Conservation (phyloP, 305 asterid species). For the Fraxinus baroniana region DNA sequence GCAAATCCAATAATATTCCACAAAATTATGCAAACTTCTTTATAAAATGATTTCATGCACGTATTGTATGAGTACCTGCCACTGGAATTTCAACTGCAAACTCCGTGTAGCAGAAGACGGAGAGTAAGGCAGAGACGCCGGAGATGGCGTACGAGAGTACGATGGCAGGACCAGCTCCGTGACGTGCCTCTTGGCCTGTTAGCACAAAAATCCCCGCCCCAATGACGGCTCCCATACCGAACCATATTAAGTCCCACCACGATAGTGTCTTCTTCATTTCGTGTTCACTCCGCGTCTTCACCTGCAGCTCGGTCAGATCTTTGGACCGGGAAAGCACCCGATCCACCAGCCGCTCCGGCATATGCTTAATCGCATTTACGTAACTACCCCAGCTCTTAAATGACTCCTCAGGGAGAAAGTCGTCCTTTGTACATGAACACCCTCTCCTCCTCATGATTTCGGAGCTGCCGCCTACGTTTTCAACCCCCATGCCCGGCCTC, state of each 20-base stretch:
- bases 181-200: slow-evolving; percentile 65
- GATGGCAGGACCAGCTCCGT: slow-evolving; percentile 70
- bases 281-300: slow-evolving; percentile 52
- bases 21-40: background rate
- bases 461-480: slow-evolving; percentile 19
- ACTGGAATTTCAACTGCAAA: slow-evolving; percentile 80
- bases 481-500: slow-evolving; percentile 37
- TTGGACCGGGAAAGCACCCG: slow-evolving; percentile 60
- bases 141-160: slow-evolving; percentile 64
- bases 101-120: slow-evolving; percentile 77
- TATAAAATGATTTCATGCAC: background rate
- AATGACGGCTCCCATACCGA: slow-evolving; percentile 84
- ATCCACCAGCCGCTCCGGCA: slow-evolving; percentile 53
- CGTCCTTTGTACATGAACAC: slow-evolving; percentile 56
- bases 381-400: slow-evolving; percentile 73
- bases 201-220: slow-evolving; percentile 85
- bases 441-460: slow-evolving; percentile 41
- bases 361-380: slow-evolving; percentile 46
- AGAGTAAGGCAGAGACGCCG: slow-evolving; percentile 72
- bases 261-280: slow-evolving; percentile 69
- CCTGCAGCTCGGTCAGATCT: slow-evolving; percentile 52
- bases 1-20: background rate
- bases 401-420: slow-evolving; percentile 88
- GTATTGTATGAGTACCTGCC: slow-evolving; percentile 34
- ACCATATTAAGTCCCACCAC: slow-evolving; percentile 90